Evolutionary conservation across 345 rosid genomes (phyloP).

Genomic region (Eucalyptus regnans): DNA sequence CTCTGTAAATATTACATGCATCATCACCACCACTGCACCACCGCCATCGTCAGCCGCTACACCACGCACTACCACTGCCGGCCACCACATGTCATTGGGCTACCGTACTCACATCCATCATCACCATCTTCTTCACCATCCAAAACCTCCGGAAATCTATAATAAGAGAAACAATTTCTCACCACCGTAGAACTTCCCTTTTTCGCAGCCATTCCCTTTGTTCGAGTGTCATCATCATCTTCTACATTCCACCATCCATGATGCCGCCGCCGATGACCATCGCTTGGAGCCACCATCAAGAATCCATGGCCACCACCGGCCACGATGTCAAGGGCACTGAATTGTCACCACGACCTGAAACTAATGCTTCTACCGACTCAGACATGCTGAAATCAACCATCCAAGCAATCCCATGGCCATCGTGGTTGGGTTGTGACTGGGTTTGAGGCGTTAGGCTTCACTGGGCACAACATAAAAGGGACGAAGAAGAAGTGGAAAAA

Average conservation of each 20-base stretch:
- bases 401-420: not conserved
- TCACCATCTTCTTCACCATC: not conserved
- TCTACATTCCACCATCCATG: not conserved
- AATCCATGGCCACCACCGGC: not conserved
- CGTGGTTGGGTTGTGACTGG: not conserved
- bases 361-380: too few relatives aligned
- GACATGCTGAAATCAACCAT: not conserved
- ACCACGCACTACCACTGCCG: not conserved
- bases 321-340: not conserved
- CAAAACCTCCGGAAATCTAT: too few relatives aligned
- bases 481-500: not conserved
- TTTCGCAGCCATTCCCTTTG: not conserved
- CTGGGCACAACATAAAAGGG: not conserved
- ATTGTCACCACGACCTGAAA: not conserved
- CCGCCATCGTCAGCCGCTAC: not conserved
- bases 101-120: too few relatives aligned
- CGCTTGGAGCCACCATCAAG: not conserved
- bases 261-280: not conserved
- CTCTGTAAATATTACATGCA: not conserved
- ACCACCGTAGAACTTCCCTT: not conserved
- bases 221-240: not conserved
- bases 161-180: not conserved
- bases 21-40: not conserved
- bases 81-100: not conserved
- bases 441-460: not conserved